These are phyloP conservation scores for Triticum turgidum DNA, from an alignment of 176 grass and related monocot genomes.

Conservation along the genomic window DNA sequence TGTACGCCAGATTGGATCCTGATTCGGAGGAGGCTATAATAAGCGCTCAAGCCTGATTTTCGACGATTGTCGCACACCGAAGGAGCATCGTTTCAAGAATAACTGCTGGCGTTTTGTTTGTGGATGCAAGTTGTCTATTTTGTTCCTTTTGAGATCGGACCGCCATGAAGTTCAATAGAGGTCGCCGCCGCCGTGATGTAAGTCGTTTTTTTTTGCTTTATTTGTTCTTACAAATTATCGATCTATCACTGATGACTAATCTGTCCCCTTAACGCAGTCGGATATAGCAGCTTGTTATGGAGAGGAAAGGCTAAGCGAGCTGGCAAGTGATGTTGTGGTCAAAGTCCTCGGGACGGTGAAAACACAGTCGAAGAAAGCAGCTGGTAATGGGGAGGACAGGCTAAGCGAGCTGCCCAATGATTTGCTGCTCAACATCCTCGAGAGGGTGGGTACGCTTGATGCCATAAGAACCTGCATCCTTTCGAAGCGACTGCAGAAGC, in stretches of 20 bases:
- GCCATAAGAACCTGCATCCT: not conserved
- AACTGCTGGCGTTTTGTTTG: too few relatives aligned
- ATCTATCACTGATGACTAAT: not conserved
- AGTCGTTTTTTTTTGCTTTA: not conserved
- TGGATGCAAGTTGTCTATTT: too few relatives aligned
- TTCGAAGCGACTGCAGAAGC: not conserved
- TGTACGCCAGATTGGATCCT: not conserved
- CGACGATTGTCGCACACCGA: too few relatives aligned
- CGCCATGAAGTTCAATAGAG: too few relatives aligned
- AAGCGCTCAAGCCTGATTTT: too few relatives aligned
- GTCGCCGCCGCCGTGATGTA: not conserved
- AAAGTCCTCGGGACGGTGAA: too few relatives aligned
- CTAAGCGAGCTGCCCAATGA: not conserved
- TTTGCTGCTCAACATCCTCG: not conserved
- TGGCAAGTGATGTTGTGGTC: too few relatives aligned
- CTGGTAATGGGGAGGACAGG: not conserved
- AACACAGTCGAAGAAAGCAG: not conserved
- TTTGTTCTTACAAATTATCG: not conserved
- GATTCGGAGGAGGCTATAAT: too few relatives aligned
- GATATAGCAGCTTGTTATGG: not conserved
- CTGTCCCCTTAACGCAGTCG: not conserved
- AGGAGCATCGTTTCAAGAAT: too few relatives aligned
- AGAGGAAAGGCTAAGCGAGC: too few relatives aligned
- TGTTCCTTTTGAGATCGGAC: too few relatives aligned
- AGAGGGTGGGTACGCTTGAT: not conserved